Evolutionary conservation across 2,329 filamentous ascomycete genomes (phyloP), one percentile per base, ranked within the genome.

Genomic region (Coleophoma eucalyptorum): DNA sequence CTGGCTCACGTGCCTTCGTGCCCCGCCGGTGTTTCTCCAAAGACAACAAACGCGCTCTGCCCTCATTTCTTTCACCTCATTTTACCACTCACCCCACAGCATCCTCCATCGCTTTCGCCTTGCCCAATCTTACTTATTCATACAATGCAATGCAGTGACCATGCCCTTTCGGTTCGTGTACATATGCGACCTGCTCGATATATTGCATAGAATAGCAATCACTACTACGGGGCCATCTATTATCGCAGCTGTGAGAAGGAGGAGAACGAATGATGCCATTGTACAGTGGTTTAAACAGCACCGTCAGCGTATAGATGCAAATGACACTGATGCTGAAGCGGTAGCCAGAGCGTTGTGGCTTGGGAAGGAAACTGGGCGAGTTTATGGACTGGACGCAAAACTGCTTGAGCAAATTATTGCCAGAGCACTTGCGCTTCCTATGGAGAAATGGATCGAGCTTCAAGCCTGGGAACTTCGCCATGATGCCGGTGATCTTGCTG

Each of bases 261-360:
- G 59, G 69, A 76, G 46, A 73, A 89, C 31, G 79, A 89, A 61
- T 3, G 60, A 69, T n/a, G 69, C 67, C 5, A 74, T 90, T 34
- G 62, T 70, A 10, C 66, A 73, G 26, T 97, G 92, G 91, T 94
- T 95, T 67, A 64, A 66, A 13, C 70, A 73, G 1, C 80, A 96
- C 64, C 79, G 80, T 5, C 66, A 68, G 15, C 67, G 69, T 1
- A 75, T 96, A 15, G 71, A 84, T 62, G 72, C 75, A 0, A 69
- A 79, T 7, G 73, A 78, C 26, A 81, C 80, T 1, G 72, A 84
- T 60, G 72, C 76, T 1, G 71, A 80, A 1, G 86, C 88, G 2
- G 70, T 96, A 1, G 72, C 96, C 0, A 92, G 88, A 1, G 84
- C 86, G 3, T 69, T 97, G 1, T 78, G 95, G 0, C 90, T 91